Conservation (phyloP, 2,329 filamentous ascomycete species). For the Pleoardoris graminearum region DNA sequence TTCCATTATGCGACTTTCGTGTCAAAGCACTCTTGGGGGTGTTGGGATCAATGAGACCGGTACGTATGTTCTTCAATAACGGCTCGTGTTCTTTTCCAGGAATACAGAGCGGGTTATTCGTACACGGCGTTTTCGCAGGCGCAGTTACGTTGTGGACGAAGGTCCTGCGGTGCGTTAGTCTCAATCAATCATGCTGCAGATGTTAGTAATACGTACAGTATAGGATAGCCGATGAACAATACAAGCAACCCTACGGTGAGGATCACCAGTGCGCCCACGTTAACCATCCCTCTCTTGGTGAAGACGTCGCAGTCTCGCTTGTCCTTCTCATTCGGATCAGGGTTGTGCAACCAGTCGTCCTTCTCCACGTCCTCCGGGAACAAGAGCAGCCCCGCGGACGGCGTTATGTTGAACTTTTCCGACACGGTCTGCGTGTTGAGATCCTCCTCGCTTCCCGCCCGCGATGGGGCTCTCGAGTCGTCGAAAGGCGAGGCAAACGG, state of each 20-base stretch:
- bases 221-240: constrained; percentile 70
- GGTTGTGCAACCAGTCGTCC: constrained; percentile 73
- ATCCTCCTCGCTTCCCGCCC: constrained; percentile 66
- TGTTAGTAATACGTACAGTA: constrained; percentile 59
- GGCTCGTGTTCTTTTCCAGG: constrained; percentile 52
- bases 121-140: constrained; percentile 43
- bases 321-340: constrained; percentile 66
- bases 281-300: constrained; percentile 64
- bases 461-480: constrained; percentile 62
- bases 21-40: constrained; percentile 63
- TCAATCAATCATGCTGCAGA: background rate
- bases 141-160: constrained; percentile 56
- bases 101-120: constrained; percentile 54
- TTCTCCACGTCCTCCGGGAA: constrained; percentile 75
- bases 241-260: constrained; percentile 64
- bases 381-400: constrained; percentile 66
- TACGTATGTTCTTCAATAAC: constrained; percentile 63
- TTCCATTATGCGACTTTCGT: constrained; percentile 62
- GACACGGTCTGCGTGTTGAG: constrained; percentile 73
- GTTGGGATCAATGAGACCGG: constrained; percentile 66
- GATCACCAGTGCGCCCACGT: constrained; percentile 64
- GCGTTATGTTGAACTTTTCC: constrained; percentile 73
- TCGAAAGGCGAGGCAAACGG: constrained; percentile 61
- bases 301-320: constrained; percentile 66
- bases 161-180: constrained; percentile 52